Evolutionary conservation across 495 filamentous ascomycete genomes (phyloP), one percentile per base, ranked within the genome.

Genomic region (Penicillium odoratum): DNA sequence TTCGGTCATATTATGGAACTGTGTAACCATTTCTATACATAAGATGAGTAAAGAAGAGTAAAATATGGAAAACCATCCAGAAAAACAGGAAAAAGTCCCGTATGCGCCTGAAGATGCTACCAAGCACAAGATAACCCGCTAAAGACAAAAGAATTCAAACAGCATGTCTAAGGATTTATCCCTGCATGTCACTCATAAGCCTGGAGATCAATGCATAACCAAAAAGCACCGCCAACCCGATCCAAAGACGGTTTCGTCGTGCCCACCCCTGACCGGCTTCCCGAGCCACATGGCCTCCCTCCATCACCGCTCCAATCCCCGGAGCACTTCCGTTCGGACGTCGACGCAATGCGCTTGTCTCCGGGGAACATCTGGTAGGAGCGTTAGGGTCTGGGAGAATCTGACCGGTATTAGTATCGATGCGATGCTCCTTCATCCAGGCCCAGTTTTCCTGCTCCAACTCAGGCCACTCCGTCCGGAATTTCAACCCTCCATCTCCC

Each of bases 401-500:
- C 55, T 81, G 80, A 10, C 93, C 93, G 9, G 90, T 94, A 21
- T 73, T 72, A n/a, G 84, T 78, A 74, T 98, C 91, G 61, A 98
- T 85, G 36, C 85, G 83, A 61, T 90, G 85, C 59, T 91, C 86
- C 56, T 82, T 84, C 81, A 98, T 92, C 93, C 91, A 97, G 58
- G 83, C 85, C 90, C 88, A 93, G 65, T 98, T 98, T 77, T 95
- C 92, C 62, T 83, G 74, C 66, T 98, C 92, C 42, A 96, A 61
- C 55, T 97, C 94, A 34, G 89, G 84, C 93, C 93, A 98, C 76
- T 98, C 91, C 5, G 81, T 74, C 50, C 85, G 80, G 67, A 98
- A 98, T 71, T 93, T 94, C 55, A 89, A 83, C 0, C 94, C 94
- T 3, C 94, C 92, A 69, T 98, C 94, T 15, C 94, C 94, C 10